Evolutionary conservation across 2,329 filamentous ascomycete species (phyloP).

Genomic region (Catunica adiposa): DNA sequence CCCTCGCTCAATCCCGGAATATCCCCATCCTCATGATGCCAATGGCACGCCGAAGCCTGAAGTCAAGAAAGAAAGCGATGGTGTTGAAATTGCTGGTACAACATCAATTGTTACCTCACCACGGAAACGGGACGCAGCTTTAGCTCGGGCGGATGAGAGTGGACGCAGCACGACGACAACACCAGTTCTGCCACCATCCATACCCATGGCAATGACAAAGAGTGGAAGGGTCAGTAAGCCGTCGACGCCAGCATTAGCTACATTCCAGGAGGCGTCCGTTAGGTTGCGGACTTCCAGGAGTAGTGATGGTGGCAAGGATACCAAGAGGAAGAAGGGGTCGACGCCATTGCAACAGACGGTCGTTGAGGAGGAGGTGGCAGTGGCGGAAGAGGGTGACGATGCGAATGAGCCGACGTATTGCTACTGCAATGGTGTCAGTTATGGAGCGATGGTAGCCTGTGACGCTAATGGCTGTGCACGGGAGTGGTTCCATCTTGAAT

Average conservation of each 20-base stretch:
- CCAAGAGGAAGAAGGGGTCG: conserved; percentile 14
- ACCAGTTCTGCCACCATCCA: conserved; percentile 29
- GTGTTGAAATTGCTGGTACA: conserved; percentile 25
- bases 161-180: conserved; percentile 17
- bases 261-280: conserved; percentile 35
- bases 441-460: conserved; percentile 73
- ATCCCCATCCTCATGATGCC: conserved; percentile 16
- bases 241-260: conserved; percentile 44
- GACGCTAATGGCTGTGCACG: conserved; percentile 55
- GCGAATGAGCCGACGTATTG: conserved; percentile 61
- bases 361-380: conserved; percentile 16
- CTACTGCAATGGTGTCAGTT: conserved; percentile 65
- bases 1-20: conserved; percentile 16
- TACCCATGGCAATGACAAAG: conserved; percentile 40
- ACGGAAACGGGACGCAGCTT: conserved; percentile 10
- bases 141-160: conserved; percentile 6
- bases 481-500: conserved; percentile 75
- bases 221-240: conserved; percentile 50
- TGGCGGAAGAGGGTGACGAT: conserved; percentile 32
- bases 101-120: conserved; percentile 6
- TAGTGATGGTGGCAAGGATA: conserved; percentile 18
- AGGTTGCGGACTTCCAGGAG: conserved; percentile 39
- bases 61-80: conserved; percentile 30
- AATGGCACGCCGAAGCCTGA: conserved; percentile 20
- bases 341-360: conserved; percentile 5